These are phyloP conservation scores for Mycena rebaudengoi DNA, from an alignment of 768 basidiomycete species.

Conservation along the genomic window DNA sequence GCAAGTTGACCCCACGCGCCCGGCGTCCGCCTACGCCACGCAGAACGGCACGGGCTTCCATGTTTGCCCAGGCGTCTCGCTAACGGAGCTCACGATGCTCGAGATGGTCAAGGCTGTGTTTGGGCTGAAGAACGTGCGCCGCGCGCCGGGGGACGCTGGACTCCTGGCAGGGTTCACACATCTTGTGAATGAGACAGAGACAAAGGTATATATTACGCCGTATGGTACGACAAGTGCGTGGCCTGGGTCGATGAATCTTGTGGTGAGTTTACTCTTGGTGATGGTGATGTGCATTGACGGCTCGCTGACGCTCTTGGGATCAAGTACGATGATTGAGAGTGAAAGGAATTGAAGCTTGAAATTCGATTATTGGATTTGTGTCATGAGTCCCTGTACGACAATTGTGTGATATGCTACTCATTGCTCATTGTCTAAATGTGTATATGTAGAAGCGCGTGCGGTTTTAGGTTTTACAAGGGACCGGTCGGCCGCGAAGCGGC, in stretches of 20 bases:
- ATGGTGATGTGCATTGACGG: too few species aligned
- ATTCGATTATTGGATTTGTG: too few species aligned
- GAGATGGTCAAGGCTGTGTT: constrained; percentile 57
- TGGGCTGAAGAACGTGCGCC: constrained; percentile 51
- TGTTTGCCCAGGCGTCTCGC: constrained; percentile 44
- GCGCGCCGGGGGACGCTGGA: constrained; percentile 56
- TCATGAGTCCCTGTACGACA: too few species aligned
- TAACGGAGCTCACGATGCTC: constrained; percentile 45
- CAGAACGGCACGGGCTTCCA: constrained; percentile 50
- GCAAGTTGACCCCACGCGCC: constrained; percentile 1
- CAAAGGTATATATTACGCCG: constrained; percentile 40
- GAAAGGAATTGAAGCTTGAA: too few species aligned
- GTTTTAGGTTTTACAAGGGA: too few species aligned
- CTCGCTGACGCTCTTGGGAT: too few species aligned
- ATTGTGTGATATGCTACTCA: too few species aligned
- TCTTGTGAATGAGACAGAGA: constrained; percentile 43
- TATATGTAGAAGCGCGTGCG: too few species aligned
- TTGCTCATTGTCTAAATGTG: too few species aligned
- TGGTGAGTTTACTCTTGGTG: too few species aligned
- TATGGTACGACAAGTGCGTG: constrained; percentile 44
- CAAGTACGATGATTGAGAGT: too few species aligned
- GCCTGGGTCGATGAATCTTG: constrained; percentile 48
- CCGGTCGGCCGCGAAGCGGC: too few species aligned
- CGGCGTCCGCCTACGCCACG: constrained; percentile 11
- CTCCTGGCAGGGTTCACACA: constrained; percentile 43